Base-by-base conservation (phyloP, 2,329 filamentous ascomycete species). In the Ceratocystis variospora region DNA sequence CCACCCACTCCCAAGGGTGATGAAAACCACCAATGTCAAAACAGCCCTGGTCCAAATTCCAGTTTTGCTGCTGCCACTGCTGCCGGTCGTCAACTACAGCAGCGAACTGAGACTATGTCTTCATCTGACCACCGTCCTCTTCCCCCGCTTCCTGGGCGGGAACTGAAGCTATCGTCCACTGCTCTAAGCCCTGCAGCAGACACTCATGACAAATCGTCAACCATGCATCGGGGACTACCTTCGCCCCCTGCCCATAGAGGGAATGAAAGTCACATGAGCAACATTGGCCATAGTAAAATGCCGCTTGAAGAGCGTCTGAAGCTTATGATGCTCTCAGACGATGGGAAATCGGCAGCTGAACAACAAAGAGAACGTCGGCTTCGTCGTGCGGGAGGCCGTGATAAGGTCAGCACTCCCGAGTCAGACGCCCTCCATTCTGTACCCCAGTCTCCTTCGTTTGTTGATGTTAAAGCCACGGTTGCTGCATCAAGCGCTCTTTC, bases 311-410 rank as follows among this genome's bases (percentile, higher is more conserved):
- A 96, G 73, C 83, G 91, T 59, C 79, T 96, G 63, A 87, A 87
- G 72, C 81, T 96, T 61, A 94, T 96, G 89, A 91, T 93, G 86
- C 82, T 92, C 59, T 89, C 89, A 19, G 83, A 88, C 65, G 85
- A 87, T 67, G 78, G 78, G 22, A 85, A 85, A 74, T 79, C 80
- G 1, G 83, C 84, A 45, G 83, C 82, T 2, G 84, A 87, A 73
- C 81, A 83, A 70, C 86, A 88, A 73, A 80, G 86, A 62, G 86
- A 88, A 75, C 82, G 87, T 68, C 83, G 86, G 31, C 84, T 89
- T 79, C 80, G 86, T 71, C 82, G 86, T 69, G 85, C 81, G 65
- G 80, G 78, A 67, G 73, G 79, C 70, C 78, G 81, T 67, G 80
- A 83, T 71, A 79, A 65, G 63, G 46, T 63, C 63, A 63, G 62